Evolutionary conservation across 1,139 yeast species (phyloP).

Genomic region (Zygosaccharomyces sapae): DNA sequence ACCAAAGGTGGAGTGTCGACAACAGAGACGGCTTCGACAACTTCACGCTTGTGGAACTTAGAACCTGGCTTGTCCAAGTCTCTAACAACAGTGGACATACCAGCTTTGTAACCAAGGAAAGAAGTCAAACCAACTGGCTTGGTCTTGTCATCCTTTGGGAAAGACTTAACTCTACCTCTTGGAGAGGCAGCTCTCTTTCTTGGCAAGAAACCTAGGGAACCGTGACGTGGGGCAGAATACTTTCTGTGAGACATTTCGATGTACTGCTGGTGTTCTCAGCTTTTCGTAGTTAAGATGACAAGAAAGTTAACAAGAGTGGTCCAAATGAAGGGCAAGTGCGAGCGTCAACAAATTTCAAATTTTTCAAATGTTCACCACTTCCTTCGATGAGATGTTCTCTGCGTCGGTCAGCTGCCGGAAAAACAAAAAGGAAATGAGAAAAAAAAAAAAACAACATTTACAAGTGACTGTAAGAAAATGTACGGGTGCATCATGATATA

Average conservation of each 20-base stretch:
- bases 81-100: slow-evolving; percentile 99
- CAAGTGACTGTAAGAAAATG: no score
- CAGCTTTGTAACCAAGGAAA: slow-evolving; percentile 98
- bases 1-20: slow-evolving; percentile 99
- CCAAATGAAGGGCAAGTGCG: no score
- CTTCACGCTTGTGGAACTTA: slow-evolving; percentile 99
- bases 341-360: no score
- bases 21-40: slow-evolving; percentile 98
- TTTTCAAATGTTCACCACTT: no score
- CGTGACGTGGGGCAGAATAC: slow-evolving; percentile 99
- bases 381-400: no score
- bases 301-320: no score
- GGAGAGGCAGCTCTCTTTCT: slow-evolving; percentile 99
- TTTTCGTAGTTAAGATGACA: no score
- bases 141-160: slow-evolving; percentile 98
- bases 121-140: slow-evolving; percentile 99
- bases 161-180: slow-evolving; percentile 98
- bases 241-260: slow-evolving; percentile 94
- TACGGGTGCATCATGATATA: no score
- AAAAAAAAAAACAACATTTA: no score
- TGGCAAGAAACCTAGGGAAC: slow-evolving; percentile 99
- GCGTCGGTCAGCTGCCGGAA: no score
- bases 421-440: no score
- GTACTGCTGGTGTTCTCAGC: neutral
- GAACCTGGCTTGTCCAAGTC: slow-evolving; percentile 99